Conservation (phyloP, 2,329 filamentous ascomycete species). For the Pseudogymnoascus sp. region DNA sequence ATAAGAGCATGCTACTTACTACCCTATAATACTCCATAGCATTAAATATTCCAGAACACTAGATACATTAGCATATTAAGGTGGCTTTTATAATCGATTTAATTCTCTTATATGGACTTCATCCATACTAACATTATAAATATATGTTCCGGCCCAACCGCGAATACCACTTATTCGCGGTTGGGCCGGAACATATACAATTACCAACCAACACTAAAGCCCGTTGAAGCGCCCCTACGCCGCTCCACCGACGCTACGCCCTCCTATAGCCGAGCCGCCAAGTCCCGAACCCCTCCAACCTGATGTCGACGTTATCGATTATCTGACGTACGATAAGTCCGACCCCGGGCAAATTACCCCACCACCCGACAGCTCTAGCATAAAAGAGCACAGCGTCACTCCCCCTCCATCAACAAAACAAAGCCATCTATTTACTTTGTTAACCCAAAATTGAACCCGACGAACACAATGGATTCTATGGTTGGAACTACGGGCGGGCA, state of each 20-base stretch:
- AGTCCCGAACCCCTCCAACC: background rate
- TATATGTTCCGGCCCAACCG: no score
- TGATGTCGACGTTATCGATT: background rate
- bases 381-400: background rate
- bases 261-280: background rate
- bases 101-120: no score
- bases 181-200: no score
- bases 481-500: background rate
- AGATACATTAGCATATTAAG: no score
- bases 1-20: no score
- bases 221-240: background rate
- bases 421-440: background rate
- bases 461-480: slow-evolving; percentile 10
- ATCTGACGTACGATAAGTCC: background rate
- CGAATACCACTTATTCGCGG: no score
- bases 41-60: no score
- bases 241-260: background rate
- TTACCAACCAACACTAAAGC: background rate
- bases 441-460: background rate
- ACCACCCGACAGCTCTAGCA: background rate
- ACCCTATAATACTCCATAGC: no score
- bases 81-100: no score
- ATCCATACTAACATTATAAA: no score
- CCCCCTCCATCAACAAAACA: background rate
- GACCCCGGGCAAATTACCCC: background rate